Percentiles rank a stretch among this genome's conserved stretches.
Conservation (phyloP, 164 flowering plant species). For the Aristolochia fimbriata region DNA sequence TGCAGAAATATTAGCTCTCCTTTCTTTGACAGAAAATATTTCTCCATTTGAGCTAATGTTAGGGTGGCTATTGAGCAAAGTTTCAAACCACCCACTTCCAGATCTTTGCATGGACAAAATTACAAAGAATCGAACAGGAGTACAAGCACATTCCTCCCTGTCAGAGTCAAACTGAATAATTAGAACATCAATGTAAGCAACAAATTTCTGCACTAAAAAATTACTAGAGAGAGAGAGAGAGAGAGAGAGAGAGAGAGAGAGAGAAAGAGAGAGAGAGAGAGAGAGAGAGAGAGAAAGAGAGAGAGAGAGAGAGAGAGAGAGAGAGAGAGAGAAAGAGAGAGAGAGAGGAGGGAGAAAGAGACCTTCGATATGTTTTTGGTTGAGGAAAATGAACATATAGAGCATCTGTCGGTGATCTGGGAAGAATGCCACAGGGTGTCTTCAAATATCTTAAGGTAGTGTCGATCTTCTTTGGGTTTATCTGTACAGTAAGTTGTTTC, state of each 20-base stretch:
- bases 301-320: no score
- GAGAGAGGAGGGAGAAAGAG: background rate
- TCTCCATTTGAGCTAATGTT: slow-evolving; percentile 88
- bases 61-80: slow-evolving; percentile 69
- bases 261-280: no score
- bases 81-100: slow-evolving; percentile 96
- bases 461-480: slow-evolving; percentile 4
- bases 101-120: slow-evolving; percentile 81
- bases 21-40: slow-evolving; percentile 44
- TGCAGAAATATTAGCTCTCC: slow-evolving; percentile 53
- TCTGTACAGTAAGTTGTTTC: slow-evolving; percentile 10
- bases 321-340: no score
- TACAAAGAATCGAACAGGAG: slow-evolving; percentile 64
- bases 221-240: background rate
- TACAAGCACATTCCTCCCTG: slow-evolving; percentile 63
- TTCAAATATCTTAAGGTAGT: background rate
- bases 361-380: slow-evolving; percentile 24
- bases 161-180: slow-evolving; percentile 1
- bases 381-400: slow-evolving; percentile 20
- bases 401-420: slow-evolving; percentile 6
- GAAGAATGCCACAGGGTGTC: slow-evolving; percentile 8
- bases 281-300: no score
- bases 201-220: background rate
- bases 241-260: no score
- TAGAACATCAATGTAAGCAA: background rate